Conservation (phyloP, 2,329 filamentous ascomycete genomes). For the Colletotrichum sp. region DNA sequence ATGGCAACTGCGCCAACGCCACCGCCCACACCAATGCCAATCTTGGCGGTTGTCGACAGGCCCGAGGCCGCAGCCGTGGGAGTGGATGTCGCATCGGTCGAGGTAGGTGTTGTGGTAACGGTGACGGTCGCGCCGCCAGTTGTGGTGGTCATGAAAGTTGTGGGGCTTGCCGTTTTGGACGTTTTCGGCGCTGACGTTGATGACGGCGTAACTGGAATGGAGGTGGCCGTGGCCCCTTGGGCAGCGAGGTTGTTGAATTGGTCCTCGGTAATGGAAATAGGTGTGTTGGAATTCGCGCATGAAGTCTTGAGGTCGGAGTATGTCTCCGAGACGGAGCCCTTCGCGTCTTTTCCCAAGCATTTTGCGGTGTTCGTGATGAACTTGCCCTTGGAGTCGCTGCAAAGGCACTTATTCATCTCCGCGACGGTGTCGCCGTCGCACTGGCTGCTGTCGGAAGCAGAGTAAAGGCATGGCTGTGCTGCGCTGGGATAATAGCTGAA, state of each 20-base stretch:
- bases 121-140: constrained; percentile 14
- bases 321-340: constrained; percentile 42
- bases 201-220: constrained; percentile 22
- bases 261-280: constrained; percentile 43
- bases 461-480: constrained; percentile 48
- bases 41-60: constrained; percentile 40
- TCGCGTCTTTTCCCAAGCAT: constrained; percentile 46
- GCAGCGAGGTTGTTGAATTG: constrained; percentile 40
- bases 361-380: constrained; percentile 53
- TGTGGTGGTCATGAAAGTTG: constrained; percentile 9
- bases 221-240: constrained; percentile 13
- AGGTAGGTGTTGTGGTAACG: background rate
- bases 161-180: constrained; percentile 19
- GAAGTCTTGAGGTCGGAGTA: constrained; percentile 49
- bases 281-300: constrained; percentile 49
- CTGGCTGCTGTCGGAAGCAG: constrained; percentile 40
- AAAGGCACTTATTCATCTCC: constrained; percentile 55
- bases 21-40: constrained; percentile 45
- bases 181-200: constrained; percentile 22
- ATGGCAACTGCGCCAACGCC: constrained; percentile 29
- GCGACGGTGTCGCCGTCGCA: constrained; percentile 45
- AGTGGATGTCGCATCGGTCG: background rate
- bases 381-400: constrained; percentile 47
- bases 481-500: constrained; percentile 47
- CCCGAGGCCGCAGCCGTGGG: background rate